Base-by-base conservation (phyloP, 805 yeast genomes). In the Saccharomycopsis schoenii region DNA sequence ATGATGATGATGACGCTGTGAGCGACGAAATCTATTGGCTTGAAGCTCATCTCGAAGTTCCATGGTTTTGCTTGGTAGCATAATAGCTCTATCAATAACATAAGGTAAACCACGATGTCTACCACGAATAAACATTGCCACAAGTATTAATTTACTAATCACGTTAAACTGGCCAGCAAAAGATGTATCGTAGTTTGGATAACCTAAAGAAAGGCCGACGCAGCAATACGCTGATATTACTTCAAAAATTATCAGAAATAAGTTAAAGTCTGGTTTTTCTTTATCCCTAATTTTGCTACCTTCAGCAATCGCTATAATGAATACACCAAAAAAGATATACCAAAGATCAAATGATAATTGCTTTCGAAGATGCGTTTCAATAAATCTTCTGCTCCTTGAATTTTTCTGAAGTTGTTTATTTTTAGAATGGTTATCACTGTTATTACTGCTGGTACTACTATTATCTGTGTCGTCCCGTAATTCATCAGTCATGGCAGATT, bases 21-120 rank as follows among this genome's bases (percentile, higher is more conserved):
- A 24, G 37, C 58, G 52, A 19, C 61, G 60, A 25, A 39, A 29
- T 63, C 79, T 85, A 36, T 76, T 70, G 50, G 82, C 86, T 71
- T 85, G 88, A 12, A 80, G 73, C 62, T 74, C 76, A 72, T 87
- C 94, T 67, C 87, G 76, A 66, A 77, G 73, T 34, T 80, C 79
- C 80, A 86, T 77, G 63, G 82, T 80, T 15, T 84, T 86, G 59
- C 86, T 82, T 8, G 96, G 93, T 58, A 93, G 72, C 79, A 93
- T 85, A 65, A 94, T 88, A 42, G 99, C 98, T 70, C 99, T 83
- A 73, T 94, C 99, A 61, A 94, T 80, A 0, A 92, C 77, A 70
- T 93, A 91, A 1, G 99, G 99, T 62, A 94, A 77, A 42, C 98
- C 98, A 80, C 99, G 89, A 69, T 92, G 97, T 62, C 97, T 80